phyloP scores from a whole-genome alignment of 768 basidiomycete species.

The Pulveroboletus ravenelii region DNA sequence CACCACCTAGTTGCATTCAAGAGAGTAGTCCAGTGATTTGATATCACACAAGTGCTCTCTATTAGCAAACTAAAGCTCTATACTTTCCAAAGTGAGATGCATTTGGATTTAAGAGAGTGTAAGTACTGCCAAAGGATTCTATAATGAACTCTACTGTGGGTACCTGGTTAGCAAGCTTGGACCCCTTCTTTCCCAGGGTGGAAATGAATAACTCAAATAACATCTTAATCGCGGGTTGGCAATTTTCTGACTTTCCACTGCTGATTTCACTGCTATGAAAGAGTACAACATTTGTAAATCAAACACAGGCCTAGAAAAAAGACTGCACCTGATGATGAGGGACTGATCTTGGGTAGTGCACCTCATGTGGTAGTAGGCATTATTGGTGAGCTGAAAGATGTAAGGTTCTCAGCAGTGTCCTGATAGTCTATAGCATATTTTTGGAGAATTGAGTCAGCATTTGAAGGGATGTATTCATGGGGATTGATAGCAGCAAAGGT shows the following conservation, averaged over 20 bases:
- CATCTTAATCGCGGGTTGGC: constrained; percentile 85
- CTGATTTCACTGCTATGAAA: constrained; percentile 78
- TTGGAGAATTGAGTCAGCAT: constrained; percentile 78
- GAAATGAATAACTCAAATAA: constrained; percentile 87
- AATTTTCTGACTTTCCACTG: constrained; percentile 90
- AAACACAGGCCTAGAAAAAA: not conserved
- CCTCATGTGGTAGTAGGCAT: constrained; percentile 94
- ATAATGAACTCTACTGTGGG: constrained; percentile 94
- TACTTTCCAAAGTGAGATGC: constrained; percentile 98
- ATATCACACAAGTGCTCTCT: no score
- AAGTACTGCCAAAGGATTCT: constrained; percentile 88
- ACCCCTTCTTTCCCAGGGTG: constrained; percentile 88
- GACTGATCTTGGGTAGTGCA: constrained; percentile 92
- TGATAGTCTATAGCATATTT: constrained; percentile 86
- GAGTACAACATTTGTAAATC: not conserved
- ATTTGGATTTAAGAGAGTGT: constrained; percentile 87
- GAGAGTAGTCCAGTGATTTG: no score
- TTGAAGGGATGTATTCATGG: constrained; percentile 81
- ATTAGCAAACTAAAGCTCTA: constrained; percentile 68
- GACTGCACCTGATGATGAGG: constrained; percentile 72
- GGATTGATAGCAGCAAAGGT: constrained; percentile 86
- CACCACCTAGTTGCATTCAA: no score
- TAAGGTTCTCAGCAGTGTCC: constrained; percentile 71
- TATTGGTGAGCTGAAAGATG: constrained; percentile 86
- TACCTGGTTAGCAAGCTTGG: constrained; percentile 80